A percentile compares a stretch with the other conserved stretches of the same genome.
These are phyloP conservation scores for Aspergillus pseudoglaucus DNA, from an alignment of 2,329 filamentous ascomycete species.

Conservation along the genomic window DNA sequence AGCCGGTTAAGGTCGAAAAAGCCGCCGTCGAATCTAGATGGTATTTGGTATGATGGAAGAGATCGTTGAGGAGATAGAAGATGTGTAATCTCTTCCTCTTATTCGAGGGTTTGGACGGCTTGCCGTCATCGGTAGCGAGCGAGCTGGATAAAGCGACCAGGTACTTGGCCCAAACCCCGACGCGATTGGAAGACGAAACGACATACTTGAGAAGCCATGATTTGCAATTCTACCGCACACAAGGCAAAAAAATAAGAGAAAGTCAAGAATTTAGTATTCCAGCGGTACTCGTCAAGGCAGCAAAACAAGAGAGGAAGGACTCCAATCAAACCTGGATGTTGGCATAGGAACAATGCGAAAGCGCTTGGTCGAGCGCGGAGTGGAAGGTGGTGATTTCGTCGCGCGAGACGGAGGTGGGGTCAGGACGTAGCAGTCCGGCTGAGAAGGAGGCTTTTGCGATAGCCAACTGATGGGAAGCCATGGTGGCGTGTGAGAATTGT, in stretches of 20 bases:
- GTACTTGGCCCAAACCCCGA: conserved; percentile 67
- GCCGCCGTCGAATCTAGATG: conserved; percentile 41
- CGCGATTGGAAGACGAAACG: conserved; percentile 59
- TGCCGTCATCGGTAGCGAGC: conserved; percentile 31
- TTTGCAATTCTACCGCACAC: conserved; percentile 67
- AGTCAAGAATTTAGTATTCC: conserved; percentile 30
- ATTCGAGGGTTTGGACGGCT: conserved; percentile 43
- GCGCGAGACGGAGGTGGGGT: conserved; percentile 63
- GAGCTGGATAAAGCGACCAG: conserved; percentile 62
- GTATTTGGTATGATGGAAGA: conserved; percentile 62
- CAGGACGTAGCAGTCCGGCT: conserved; percentile 65
- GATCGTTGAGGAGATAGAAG: conserved; percentile 71
- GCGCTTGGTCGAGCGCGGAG: conserved; percentile 55
- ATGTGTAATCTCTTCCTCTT: conserved; percentile 67
- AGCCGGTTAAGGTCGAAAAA: conserved; percentile 46
- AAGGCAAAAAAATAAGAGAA: conserved; percentile 6
- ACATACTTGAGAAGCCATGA: conserved; percentile 73
- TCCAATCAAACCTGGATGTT: conserved; percentile 78
- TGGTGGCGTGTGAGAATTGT: conserved; percentile 24
- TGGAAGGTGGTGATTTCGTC: conserved; percentile 66
- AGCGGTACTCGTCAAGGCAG: conserved; percentile 12
- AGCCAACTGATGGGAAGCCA: conserved; percentile 64
- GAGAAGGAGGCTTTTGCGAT: conserved; percentile 75
- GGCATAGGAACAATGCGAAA: conserved; percentile 65
- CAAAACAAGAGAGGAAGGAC: conserved; percentile 16